A percentile compares a stretch with the other conserved stretches of the same genome.
Evolutionary conservation across 1,284 basidiomycete species (phyloP).

Genomic region (Mrakiaceae sp.): DNA sequence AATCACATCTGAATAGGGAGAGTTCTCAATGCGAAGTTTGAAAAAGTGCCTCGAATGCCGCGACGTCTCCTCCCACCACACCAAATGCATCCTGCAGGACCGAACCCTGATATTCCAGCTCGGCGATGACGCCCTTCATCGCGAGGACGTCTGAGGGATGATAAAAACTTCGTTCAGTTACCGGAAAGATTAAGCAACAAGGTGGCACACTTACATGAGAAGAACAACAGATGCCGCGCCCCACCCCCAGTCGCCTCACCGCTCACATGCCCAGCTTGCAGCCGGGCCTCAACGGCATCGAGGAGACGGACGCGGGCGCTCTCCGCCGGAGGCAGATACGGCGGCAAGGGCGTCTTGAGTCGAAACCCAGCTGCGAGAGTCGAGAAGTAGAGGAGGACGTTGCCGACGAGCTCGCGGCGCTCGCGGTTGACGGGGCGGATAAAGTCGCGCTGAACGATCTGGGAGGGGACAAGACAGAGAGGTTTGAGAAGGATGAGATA

Average conservation of each 20-base stretch:
- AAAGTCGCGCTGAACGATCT: constrained; percentile 70
- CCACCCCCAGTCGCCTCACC: constrained; percentile 39
- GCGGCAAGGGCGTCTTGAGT: constrained; percentile 81
- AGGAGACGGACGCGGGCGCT: constrained; percentile 67
- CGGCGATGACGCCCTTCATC: constrained; percentile 59
- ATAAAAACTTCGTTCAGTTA: not conserved
- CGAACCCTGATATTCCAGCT: constrained; percentile 64
- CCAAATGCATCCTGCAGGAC: constrained; percentile 54
- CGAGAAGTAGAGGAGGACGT: constrained; percentile 85
- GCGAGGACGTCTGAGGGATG: constrained; percentile 6
- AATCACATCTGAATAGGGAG: too few relatives aligned
- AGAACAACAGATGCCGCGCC: constrained; percentile 77
- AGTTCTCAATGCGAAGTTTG: not conserved
- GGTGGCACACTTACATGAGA: constrained; percentile 29
- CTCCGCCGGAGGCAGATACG: constrained; percentile 87
- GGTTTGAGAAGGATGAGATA: not conserved
- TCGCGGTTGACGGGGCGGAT: constrained; percentile 78
- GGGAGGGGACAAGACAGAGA: constrained; percentile 15
- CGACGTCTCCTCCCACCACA: constrained; percentile 15
- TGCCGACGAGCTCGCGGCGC: constrained; percentile 78
- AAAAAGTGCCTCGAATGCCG: constrained; percentile 21
- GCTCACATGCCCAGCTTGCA: too few relatives aligned
- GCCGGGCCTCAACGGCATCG: constrained; percentile 46
- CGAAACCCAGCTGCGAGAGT: constrained; percentile 75
- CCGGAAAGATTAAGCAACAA: not conserved